These are phyloP conservation scores for Lachnellula suecica DNA, from an alignment of 2,329 filamentous ascomycete genomes.

Conservation along the genomic window DNA sequence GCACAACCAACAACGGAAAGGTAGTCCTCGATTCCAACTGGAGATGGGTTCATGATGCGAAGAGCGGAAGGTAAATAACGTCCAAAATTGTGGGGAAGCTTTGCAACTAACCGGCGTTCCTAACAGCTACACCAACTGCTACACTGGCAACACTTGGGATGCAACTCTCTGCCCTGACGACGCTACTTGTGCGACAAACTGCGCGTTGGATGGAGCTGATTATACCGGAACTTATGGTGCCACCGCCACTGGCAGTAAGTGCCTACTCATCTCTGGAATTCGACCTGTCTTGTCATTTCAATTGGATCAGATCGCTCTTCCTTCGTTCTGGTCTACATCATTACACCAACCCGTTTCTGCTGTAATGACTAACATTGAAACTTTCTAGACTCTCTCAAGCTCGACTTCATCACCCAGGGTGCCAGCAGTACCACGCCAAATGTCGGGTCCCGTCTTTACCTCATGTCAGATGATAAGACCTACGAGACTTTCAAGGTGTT, in stretches of 20 bases:
- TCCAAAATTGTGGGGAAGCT: not conserved
- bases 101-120: not conserved
- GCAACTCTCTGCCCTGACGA: constrained; percentile 42
- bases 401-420: constrained; percentile 57
- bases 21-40: constrained; percentile 57
- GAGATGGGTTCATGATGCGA: constrained; percentile 53
- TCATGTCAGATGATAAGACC: constrained; percentile 59
- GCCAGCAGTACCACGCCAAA: constrained; percentile 40
- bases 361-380: too few species aligned
- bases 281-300: too few species aligned
- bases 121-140: constrained; percentile 38
- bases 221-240: constrained; percentile 54
- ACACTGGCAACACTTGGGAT: constrained; percentile 44
- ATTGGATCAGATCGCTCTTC: too few species aligned
- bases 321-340: too few species aligned
- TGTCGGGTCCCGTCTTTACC: constrained; percentile 58
- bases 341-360: too few species aligned
- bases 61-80: not conserved
- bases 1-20: constrained; percentile 46
- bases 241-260: constrained; percentile 48
- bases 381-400: too few species aligned
- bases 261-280: too few species aligned
- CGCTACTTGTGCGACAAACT: constrained; percentile 45
- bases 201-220: constrained; percentile 53
- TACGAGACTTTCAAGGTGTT: constrained; percentile 67